Evolutionary conservation across 768 basidiomycete species (phyloP), one percentile per base, ranked within the genome.

Genomic region (Floccularia luteovirens): DNA sequence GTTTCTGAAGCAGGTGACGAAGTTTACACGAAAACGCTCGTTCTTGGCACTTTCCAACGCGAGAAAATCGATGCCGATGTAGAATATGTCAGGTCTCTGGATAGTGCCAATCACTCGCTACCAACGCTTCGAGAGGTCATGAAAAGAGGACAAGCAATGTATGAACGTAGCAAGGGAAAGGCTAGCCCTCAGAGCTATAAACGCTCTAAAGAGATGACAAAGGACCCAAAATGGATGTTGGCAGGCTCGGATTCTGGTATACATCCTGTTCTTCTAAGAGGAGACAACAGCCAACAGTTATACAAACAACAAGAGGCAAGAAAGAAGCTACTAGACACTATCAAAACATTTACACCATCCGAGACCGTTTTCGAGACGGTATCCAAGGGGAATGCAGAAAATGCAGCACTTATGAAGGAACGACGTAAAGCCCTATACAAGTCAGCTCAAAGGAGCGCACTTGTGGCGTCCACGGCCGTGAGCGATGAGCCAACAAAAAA

Each of bases 311-410:
- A 80, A 39, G 67, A 72, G 24, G 74, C 72, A 27, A 74, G 83
- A 43, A 75, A 80, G 32, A 67, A 70, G 17, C 66, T 97, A 25
- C 63, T 97, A 24, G 70, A 72, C 23, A 72, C 72, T n/a, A 80
- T 98, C 35, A 82, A 77, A 47, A 68, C 84, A 4, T 98, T 96
- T 67, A 74, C 67, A 17, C 94, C 94, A 12, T 56, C 70, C 0
- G 94, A 97, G 59, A 98, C 93, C 0, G 82, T 96, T 23, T 83
- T 98, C 44, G 94, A 98, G 61, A 68, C 92, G 23, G 88, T 85
- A 1, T 74, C 78, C 7, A 79, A 89, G 49, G 85, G 83, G 2
- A 79, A 70, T 42, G 56, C 63, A 0, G 70, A 64, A 2, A 81
- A 77, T 39, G 74, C 81, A 2, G 66, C 74, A 23, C 63, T 98